Conservation (phyloP, 108 stramenopile species). For the Parmales sp. region DNA sequence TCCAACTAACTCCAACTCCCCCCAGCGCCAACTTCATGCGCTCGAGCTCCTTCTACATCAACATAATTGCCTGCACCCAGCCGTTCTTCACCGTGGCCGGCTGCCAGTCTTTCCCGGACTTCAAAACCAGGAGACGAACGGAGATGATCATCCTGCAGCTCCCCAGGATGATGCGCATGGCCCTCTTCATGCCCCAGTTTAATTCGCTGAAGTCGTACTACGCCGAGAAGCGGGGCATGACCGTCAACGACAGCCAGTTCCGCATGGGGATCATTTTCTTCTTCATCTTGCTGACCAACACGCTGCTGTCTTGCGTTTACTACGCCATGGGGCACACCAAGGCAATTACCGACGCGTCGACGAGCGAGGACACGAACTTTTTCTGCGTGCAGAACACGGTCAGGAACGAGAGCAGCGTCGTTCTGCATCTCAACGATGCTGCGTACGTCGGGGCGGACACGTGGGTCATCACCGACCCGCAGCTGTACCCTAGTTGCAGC, state of each 20-base stretch:
- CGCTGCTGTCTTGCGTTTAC: conserved; percentile 29
- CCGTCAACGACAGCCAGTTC: conserved; percentile 34
- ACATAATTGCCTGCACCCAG: conserved; percentile 26
- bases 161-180: conserved; percentile 30
- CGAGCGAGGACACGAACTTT: too few species aligned
- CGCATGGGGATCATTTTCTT: conserved; percentile 38
- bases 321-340: conserved; percentile 10
- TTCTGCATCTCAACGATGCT: too few species aligned
- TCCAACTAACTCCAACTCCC: too few species aligned
- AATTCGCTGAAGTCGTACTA: conserved; percentile 27
- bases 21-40: conserved; percentile 20
- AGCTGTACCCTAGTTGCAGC: not conserved
- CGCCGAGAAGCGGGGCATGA: conserved; percentile 17
- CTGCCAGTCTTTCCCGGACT: not conserved
- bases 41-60: conserved; percentile 25
- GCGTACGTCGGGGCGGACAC: not conserved
- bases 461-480: not conserved
- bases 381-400: too few species aligned
- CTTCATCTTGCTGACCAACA: conserved; percentile 36
- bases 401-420: too few species aligned
- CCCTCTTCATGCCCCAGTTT: conserved; percentile 31
- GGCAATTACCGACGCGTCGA: too few species aligned
- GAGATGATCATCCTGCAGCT: not conserved
- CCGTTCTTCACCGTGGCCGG: conserved; percentile 28
- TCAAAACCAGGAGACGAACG: not conserved